phyloP scores from a whole-genome alignment of 2,329 filamentous ascomycete genomes.

The Fusarium incarnatum region DNA sequence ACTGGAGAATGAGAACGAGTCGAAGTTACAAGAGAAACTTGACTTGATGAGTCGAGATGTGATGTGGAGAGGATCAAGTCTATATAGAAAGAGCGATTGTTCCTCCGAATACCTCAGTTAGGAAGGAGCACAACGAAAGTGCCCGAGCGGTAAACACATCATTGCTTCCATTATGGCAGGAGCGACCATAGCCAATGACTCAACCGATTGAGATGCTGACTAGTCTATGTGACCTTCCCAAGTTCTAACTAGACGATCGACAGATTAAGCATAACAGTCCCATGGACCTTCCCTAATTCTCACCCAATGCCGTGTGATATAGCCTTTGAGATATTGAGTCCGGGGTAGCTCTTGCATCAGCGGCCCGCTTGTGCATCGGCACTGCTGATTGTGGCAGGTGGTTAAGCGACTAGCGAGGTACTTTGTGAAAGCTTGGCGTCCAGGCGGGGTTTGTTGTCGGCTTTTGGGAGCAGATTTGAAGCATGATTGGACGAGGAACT shows the following conservation, averaged over 20 bases:
- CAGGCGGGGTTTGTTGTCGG: constrained; percentile 20
- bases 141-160: constrained; percentile 4
- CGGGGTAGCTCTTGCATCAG: constrained; percentile 12
- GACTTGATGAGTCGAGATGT: not conserved
- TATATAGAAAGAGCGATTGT: constrained; percentile 2
- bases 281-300: constrained; percentile 33
- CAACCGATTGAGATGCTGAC: not conserved
- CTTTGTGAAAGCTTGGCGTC: constrained; percentile 35
- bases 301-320: constrained; percentile 20
- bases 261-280: constrained; percentile 15
- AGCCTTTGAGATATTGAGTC: not conserved
- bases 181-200: constrained; percentile 6
- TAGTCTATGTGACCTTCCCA: not conserved
- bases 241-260: constrained; percentile 18
- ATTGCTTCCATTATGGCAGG: constrained; percentile 26
- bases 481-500: not conserved
- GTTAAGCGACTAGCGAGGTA: constrained; percentile 7
- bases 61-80: not conserved
- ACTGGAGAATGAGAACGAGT: not conserved
- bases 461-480: not conserved
- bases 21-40: not conserved
- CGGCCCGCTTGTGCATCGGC: constrained; percentile 36
- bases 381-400: constrained; percentile 36
- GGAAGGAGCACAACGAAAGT: constrained; percentile 7
- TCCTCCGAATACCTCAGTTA: constrained; percentile 12